Percentiles rank a stretch among this genome's conserved stretches.
phyloP scores from a whole-genome alignment of 2,329 filamentous ascomycete genomes.

The Fusarium bactridioides region DNA sequence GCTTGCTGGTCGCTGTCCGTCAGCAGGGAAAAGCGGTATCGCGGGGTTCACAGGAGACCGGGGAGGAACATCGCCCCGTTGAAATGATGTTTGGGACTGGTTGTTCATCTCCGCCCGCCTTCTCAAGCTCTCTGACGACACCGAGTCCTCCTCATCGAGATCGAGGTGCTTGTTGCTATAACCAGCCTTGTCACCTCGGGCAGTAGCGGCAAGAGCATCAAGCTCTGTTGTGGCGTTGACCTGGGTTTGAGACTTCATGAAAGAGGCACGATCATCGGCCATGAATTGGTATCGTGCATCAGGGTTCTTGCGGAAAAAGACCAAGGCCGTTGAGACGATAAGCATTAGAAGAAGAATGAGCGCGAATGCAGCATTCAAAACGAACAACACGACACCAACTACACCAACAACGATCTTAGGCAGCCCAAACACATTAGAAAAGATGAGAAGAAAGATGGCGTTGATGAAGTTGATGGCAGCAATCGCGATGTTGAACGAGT shows the following conservation, averaged over 20 bases:
- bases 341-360: conserved; percentile 85
- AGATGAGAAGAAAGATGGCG: conserved; percentile 86
- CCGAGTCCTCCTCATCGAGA: conserved; percentile 53
- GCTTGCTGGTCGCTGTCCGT: conserved; percentile 47
- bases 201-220: conserved; percentile 87
- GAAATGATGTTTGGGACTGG: conserved; percentile 46
- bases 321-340: conserved; percentile 65
- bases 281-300: conserved; percentile 96
- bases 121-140: conserved; percentile 50
- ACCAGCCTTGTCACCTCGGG: conserved; percentile 78
- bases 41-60: conserved; percentile 53
- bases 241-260: conserved; percentile 95
- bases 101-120: conserved; percentile 46
- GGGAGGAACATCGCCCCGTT: conserved; percentile 40
- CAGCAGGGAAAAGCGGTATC: conserved; percentile 54
- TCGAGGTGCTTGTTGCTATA: conserved; percentile 59
- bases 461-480: conserved; percentile 90
- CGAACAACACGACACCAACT: conserved; percentile 88
- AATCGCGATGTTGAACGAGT: conserved; percentile 95
- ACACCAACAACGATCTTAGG: conserved; percentile 85
- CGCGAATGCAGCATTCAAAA: conserved; percentile 85
- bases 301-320: conserved; percentile 90
- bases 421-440: conserved; percentile 85
- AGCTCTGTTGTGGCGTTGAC: conserved; percentile 81
- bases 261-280: conserved; percentile 93